Conservation (phyloP, 768 basidiomycete genomes). For the Grammothele lineata region DNA sequence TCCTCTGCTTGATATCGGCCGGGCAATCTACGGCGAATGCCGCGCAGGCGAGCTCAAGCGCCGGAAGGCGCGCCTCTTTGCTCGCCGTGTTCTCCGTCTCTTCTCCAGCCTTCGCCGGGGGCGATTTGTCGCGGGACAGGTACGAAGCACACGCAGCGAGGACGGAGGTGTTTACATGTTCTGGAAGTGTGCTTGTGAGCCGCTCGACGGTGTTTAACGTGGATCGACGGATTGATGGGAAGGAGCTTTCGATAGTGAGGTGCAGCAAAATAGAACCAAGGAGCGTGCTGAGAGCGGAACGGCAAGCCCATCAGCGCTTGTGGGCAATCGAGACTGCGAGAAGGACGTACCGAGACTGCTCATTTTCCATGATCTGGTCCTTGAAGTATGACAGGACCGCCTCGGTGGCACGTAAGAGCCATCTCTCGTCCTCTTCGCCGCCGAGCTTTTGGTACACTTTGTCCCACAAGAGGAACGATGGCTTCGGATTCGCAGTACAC, state of each 20-base stretch:
- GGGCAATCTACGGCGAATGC: slow-evolving; percentile 43
- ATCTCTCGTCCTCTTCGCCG: slow-evolving; percentile 59
- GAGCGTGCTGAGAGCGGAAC: slow-evolving; percentile 39
- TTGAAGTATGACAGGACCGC: slow-evolving; percentile 44
- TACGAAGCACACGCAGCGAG: slow-evolving; percentile 53
- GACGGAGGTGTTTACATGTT: slow-evolving; percentile 48
- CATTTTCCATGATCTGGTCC: slow-evolving; percentile 48
- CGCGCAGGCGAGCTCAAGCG: slow-evolving; percentile 49
- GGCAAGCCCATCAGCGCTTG: not conserved
- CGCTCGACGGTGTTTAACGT: slow-evolving; percentile 40
- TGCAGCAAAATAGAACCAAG: slow-evolving; percentile 68
- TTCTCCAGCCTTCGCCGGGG: slow-evolving; percentile 26
- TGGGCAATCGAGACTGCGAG: no score
- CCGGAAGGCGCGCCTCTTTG: slow-evolving; percentile 49
- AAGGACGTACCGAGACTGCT: slow-evolving; percentile 47
- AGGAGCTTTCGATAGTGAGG: slow-evolving; percentile 56
- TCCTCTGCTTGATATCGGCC: slow-evolving; percentile 34
- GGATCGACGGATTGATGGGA: slow-evolving; percentile 48
- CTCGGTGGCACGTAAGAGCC: slow-evolving; percentile 69
- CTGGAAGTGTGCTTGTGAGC: slow-evolving; percentile 38
- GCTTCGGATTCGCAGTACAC: slow-evolving; percentile 53
- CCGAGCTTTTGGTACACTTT: slow-evolving; percentile 76
- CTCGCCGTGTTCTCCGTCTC: slow-evolving; percentile 40
- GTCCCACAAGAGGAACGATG: slow-evolving; percentile 85
- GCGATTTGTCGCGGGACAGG: slow-evolving; percentile 35